These are phyloP conservation scores for Heterobasidion irregulare DNA, from an alignment of 1,284 basidiomycete genomes.

Conservation along the genomic window DNA sequence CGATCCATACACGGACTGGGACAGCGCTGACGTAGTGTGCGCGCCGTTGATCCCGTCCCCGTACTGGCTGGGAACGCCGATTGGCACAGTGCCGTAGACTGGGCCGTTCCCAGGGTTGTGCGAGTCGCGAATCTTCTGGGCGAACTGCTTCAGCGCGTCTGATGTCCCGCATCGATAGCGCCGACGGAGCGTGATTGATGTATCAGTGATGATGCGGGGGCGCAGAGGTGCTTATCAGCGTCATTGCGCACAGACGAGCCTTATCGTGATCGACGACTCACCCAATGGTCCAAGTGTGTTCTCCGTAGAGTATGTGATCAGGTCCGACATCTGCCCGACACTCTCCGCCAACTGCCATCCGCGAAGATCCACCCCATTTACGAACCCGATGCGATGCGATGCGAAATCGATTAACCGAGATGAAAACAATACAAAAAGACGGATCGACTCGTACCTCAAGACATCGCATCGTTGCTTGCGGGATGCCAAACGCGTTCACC, in stretches of 20 bases:
- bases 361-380: too few relatives aligned
- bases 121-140: slow-evolving; percentile 33
- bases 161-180: background rate
- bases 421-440: background rate
- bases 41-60: background rate
- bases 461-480: slow-evolving; percentile 79
- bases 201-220: background rate
- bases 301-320: slow-evolving; percentile 57
- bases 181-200: background rate
- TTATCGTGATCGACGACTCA: slow-evolving; percentile 25
- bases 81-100: background rate
- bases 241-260: background rate
- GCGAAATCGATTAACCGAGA: background rate
- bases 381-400: background rate
- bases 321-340: slow-evolving; percentile 65
- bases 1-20: background rate
- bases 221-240: background rate
- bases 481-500: slow-evolving; percentile 77
- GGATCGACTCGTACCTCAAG: slow-evolving; percentile 45
- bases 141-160: slow-evolving; percentile 35
- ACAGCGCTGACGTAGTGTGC: background rate
- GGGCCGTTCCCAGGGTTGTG: slow-evolving; percentile 13
- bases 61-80: slow-evolving; percentile 1
- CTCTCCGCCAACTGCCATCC: slow-evolving; percentile 58
- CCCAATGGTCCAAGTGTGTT: slow-evolving; percentile 51